Base-by-base conservation (phyloP, 768 basidiomycete species). In the Tulasnella sp. region DNA sequence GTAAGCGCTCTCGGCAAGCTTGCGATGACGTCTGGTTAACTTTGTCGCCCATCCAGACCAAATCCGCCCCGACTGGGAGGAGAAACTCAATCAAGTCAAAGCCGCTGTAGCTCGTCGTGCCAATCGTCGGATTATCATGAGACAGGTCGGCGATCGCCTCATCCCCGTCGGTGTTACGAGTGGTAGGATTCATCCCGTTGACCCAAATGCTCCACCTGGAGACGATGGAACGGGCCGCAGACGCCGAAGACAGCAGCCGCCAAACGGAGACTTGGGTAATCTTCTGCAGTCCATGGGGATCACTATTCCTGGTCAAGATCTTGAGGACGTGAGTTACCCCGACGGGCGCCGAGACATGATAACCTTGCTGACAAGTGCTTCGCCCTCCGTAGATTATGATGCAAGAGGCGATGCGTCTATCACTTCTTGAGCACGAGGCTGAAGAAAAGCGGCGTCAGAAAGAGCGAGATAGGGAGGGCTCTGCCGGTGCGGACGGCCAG, bases 331-430 rank as follows among this genome's bases (percentile, higher is more conserved):
- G 84, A 84, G 90, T 85, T 72, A 74, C 58, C 81, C 80, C 76
- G 81, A 48, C 78, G 50, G 37, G 64, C 64, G 64, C 64, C 64
- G 64, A 69, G 20, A n/a, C 76, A 46, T 40, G 82, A 41, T 72
- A 82, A 80, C 40, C 82, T 84, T 78, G 76, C 24, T 72, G 64
- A 76, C 40, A 20, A 18, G 16, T 24, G 77, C 34, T 16, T 37
- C 50, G 40, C 40, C 78, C 9, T 31, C 82, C 64, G 64, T 37
- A 99, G 96, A 87, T 99, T 69, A 98, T 99, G 97, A 88, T 99
- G 78, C 97, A 97, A 95, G 98, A 99, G 87, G 98, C 98, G 6
- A 99, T 99, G 96, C 92, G 97, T 78, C 87, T 98, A 80, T 98
- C 96, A 40, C 88, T 98, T 82, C 85, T 98, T 74, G 97, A 99